These are phyloP conservation scores for Naematelia encephala DNA, from an alignment of 768 basidiomycete species.

Conservation along the genomic window DNA sequence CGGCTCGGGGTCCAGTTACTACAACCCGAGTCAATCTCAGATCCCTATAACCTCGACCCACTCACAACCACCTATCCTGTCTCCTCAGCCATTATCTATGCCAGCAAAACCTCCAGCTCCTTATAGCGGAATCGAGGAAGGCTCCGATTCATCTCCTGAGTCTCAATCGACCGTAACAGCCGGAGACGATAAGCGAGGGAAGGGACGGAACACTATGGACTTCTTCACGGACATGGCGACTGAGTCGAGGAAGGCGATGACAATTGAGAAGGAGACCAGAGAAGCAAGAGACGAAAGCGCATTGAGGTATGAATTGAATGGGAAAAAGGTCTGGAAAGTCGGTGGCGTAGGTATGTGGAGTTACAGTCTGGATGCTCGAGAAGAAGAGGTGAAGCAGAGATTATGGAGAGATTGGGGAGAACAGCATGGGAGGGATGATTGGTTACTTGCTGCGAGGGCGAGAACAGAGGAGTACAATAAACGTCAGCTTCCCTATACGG, in stretches of 20 bases:
- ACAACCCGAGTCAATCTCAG: background rate
- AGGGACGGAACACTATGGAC: slow-evolving; percentile 6
- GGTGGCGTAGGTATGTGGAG: slow-evolving; percentile 41
- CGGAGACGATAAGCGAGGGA: slow-evolving; percentile 6
- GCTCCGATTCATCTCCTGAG: slow-evolving; percentile 17
- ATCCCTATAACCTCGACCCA: background rate
- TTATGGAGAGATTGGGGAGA: slow-evolving; percentile 34
- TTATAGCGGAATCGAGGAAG: background rate
- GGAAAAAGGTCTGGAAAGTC: slow-evolving; percentile 36
- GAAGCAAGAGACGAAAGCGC: slow-evolving; percentile 28
- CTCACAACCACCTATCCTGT: too few relatives aligned
- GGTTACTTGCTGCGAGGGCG: slow-evolving; percentile 29
- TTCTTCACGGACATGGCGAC: slow-evolving; percentile 26
- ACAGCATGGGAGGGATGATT: slow-evolving; percentile 28
- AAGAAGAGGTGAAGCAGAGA: slow-evolving; percentile 24
- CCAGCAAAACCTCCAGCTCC: slow-evolving; percentile 1
- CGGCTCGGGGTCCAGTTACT: slow-evolving; percentile 3
- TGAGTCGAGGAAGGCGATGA: slow-evolving; percentile 27
- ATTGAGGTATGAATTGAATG: slow-evolving; percentile 32
- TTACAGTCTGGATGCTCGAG: slow-evolving; percentile 22
- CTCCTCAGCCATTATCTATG: background rate
- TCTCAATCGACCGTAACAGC: slow-evolving; percentile 18
- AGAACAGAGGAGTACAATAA: slow-evolving; percentile 34
- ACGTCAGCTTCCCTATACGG: slow-evolving; percentile 9
- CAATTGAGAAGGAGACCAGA: slow-evolving; percentile 18